Evolutionary conservation across 78 protist species (phyloP).

Genomic region (Thecamonas trahens): DNA sequence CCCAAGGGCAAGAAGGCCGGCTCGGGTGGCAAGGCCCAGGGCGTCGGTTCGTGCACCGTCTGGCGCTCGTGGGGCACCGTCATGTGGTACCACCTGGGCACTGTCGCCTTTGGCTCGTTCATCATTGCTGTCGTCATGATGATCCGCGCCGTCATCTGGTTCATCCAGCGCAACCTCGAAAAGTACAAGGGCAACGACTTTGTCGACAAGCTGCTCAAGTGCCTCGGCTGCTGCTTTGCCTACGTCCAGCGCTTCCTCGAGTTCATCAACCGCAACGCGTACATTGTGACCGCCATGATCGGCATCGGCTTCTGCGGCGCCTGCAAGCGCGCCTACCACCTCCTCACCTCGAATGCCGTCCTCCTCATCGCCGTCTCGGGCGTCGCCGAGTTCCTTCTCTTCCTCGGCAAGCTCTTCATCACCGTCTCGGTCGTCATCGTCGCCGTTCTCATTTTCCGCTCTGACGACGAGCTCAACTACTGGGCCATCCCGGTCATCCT

Average conservation of each 20-base stretch:
- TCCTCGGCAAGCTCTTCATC: constrained; percentile 23
- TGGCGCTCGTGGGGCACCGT: constrained; percentile 2
- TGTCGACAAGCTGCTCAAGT: constrained; percentile 10
- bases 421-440: neutral
- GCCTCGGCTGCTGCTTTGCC: constrained; percentile 33
- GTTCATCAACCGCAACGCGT: constrained; percentile 58
- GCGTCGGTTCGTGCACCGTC: neutral
- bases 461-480: neutral
- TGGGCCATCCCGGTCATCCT: constrained; percentile 1
- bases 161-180: neutral
- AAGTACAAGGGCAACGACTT: neutral
- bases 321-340: constrained; percentile 15
- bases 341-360: constrained; percentile 25
- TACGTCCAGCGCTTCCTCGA: constrained; percentile 46
- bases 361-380: constrained; percentile 24
- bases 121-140: constrained; percentile 39
- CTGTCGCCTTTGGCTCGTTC: constrained; percentile 37
- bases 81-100: constrained; percentile 55
- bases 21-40: neutral
- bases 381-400: neutral
- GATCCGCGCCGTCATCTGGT: constrained; percentile 24
- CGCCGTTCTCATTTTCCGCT: neutral
- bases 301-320: constrained; percentile 31
- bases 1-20: neutral
- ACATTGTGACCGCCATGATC: constrained; percentile 42